A percentile compares a stretch with the other conserved stretches of the same genome.
Conservation (phyloP, 1,139 yeast species). For the Pichia sp. region DNA sequence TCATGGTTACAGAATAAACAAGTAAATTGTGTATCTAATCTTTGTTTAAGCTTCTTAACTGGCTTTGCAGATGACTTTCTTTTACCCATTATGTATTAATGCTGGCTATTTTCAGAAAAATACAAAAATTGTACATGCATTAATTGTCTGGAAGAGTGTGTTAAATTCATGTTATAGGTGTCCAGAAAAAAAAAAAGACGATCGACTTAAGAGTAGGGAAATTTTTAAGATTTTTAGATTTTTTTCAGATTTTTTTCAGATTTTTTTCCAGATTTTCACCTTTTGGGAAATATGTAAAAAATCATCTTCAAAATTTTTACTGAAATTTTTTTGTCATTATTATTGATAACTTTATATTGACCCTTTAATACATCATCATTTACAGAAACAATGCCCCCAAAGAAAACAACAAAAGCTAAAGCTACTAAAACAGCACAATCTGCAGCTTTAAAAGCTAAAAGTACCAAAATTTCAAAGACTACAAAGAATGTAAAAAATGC, state of each 20-base stretch:
- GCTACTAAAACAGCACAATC: not conserved
- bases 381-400: constrained; percentile 12
- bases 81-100: constrained; percentile 51
- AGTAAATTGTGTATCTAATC: constrained; percentile 77
- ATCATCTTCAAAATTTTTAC: not conserved
- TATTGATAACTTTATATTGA: not conserved
- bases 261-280: not conserved
- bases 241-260: not conserved
- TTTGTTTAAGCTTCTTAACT: constrained; percentile 68
- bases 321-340: not conserved
- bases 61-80: constrained; percentile 88
- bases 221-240: not conserved
- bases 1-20: constrained; percentile 96
- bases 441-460: constrained; percentile 1
- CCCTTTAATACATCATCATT: not conserved
- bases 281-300: not conserved
- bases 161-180: not conserved
- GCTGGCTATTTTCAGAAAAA: not conserved
- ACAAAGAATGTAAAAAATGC: not conserved
- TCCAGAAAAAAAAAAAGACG: not conserved
- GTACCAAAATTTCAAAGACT: constrained; percentile 1
- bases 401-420: not conserved
- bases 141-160: not conserved
- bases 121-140: not conserved
- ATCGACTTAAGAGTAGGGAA: too few relatives aligned